Evolutionary conservation across 2,329 filamentous ascomycete genomes (phyloP).

Genomic region (Pestalotiopsis sp.): DNA sequence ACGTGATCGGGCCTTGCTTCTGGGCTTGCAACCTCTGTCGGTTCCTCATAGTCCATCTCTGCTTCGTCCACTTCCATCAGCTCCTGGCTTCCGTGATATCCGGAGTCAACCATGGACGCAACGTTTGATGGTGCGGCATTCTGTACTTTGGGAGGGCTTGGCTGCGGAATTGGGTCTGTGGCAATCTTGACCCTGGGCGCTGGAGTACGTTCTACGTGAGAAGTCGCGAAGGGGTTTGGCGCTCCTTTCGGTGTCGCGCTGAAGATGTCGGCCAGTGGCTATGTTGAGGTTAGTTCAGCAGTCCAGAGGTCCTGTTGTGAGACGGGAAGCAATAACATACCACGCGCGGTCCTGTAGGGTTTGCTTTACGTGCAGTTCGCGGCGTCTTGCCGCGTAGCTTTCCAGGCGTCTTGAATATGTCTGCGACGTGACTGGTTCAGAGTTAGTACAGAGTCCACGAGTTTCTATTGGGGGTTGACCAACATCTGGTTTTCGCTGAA

Average conservation of each 20-base stretch:
- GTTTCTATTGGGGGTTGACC: slow-evolving; percentile 34
- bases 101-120: slow-evolving; percentile 61
- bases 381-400: slow-evolving; percentile 83
- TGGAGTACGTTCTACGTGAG: slow-evolving; percentile 47
- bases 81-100: slow-evolving; percentile 72
- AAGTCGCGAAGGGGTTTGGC: slow-evolving; percentile 55
- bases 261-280: slow-evolving; percentile 64
- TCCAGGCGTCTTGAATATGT: slow-evolving; percentile 93
- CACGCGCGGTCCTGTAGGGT: slow-evolving; percentile 59
- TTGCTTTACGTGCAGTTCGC: slow-evolving; percentile 65
- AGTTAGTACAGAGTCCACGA: slow-evolving; percentile 27
- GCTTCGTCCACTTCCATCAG: slow-evolving; percentile 41
- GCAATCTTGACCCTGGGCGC: slow-evolving; percentile 62
- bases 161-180: slow-evolving; percentile 46
- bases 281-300: neutral
- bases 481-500: slow-evolving; percentile 88
- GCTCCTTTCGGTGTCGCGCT: slow-evolving; percentile 56
- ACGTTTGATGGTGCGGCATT: slow-evolving; percentile 20
- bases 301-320: neutral
- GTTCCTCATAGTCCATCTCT: slow-evolving; percentile 19
- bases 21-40: slow-evolving; percentile 24
- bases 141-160: slow-evolving; percentile 17
- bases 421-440: slow-evolving; percentile 74
- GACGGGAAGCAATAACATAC: slow-evolving; percentile 47
- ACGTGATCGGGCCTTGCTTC: slow-evolving; percentile 20